Evolutionary conservation across 441 rosid genomes (phyloP).

Genomic region (Pelargonium citronellum): DNA sequence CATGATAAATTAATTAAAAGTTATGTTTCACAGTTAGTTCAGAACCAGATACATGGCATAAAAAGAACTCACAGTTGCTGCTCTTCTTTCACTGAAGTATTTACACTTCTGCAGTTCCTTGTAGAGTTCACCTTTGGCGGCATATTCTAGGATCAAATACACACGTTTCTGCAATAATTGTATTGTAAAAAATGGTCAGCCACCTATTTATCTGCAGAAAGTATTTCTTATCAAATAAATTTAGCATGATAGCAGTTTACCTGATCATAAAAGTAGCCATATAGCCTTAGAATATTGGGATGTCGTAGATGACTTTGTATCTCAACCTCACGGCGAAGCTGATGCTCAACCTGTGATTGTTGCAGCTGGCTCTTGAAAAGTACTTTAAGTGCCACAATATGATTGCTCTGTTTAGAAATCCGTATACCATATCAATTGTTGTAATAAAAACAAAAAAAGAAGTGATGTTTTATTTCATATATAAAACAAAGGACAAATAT

Average conservation of each 20-base stretch:
- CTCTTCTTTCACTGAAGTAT: constrained; percentile 87
- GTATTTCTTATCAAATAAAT: background rate
- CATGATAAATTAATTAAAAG: too few species aligned
- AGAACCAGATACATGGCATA: background rate
- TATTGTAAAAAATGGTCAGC: background rate
- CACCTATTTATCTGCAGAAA: background rate
- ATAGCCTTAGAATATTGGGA: constrained; percentile 79
- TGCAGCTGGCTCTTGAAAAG: constrained; percentile 91
- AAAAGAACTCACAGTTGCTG: constrained; percentile 71
- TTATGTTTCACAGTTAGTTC: background rate
- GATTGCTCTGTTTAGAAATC: constrained; percentile 60
- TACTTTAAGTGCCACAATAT: constrained; percentile 86
- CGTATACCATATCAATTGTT: background rate
- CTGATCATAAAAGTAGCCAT: constrained; percentile 96
- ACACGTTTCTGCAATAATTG: constrained; percentile 71
- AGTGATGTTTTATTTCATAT: background rate
- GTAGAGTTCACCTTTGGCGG: constrained; percentile 93
- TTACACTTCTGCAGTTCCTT: constrained; percentile 88
- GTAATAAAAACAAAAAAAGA: background rate
- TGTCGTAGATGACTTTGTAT: constrained; percentile 92
- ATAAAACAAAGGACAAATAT: background rate
- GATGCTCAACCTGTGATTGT: constrained; percentile 94
- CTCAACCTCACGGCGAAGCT: constrained; percentile 92
- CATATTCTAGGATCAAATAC: constrained; percentile 87
- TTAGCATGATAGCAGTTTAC: constrained; percentile 26